phyloP scores from a whole-genome alignment of 306 rosid species.

The Calophaca sinica region DNA sequence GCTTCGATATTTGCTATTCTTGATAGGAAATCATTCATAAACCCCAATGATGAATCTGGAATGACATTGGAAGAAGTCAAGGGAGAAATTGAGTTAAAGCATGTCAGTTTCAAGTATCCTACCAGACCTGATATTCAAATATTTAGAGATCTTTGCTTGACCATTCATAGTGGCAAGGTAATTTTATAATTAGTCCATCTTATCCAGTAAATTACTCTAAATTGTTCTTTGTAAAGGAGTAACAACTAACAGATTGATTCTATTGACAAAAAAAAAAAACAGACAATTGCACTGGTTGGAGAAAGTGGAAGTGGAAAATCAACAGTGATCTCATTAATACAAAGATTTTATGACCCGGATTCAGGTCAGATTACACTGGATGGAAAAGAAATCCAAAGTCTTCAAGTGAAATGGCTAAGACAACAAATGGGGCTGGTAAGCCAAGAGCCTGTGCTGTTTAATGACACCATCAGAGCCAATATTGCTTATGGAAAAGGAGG shows the following conservation, averaged over 20 bases:
- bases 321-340: slow-evolving; percentile 61
- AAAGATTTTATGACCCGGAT: slow-evolving; percentile 74
- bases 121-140: slow-evolving; percentile 68
- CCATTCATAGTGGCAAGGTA: slow-evolving; percentile 78
- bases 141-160: slow-evolving; percentile 65
- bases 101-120: slow-evolving; percentile 80
- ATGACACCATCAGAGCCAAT: slow-evolving; percentile 66
- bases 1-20: slow-evolving; percentile 78
- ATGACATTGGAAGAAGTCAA: slow-evolving; percentile 54
- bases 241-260: slow-evolving; percentile 18
- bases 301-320: slow-evolving; percentile 87
- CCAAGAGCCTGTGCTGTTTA: slow-evolving; percentile 70
- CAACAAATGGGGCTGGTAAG: slow-evolving; percentile 78
- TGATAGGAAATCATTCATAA: slow-evolving; percentile 65
- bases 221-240: slow-evolving; percentile 1
- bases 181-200: background rate
- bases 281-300: slow-evolving; percentile 77
- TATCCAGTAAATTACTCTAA: background rate
- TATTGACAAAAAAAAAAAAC: slow-evolving; percentile 1
- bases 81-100: slow-evolving; percentile 66
- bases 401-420: slow-evolving; percentile 69
- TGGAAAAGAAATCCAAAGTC: slow-evolving; percentile 57
- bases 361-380: slow-evolving; percentile 70
- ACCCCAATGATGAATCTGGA: slow-evolving; percentile 66
- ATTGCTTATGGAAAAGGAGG: slow-evolving; percentile 77